Base-by-base conservation (phyloP, 2,329 filamentous ascomycete genomes). In the Colletotrichum sp. region DNA sequence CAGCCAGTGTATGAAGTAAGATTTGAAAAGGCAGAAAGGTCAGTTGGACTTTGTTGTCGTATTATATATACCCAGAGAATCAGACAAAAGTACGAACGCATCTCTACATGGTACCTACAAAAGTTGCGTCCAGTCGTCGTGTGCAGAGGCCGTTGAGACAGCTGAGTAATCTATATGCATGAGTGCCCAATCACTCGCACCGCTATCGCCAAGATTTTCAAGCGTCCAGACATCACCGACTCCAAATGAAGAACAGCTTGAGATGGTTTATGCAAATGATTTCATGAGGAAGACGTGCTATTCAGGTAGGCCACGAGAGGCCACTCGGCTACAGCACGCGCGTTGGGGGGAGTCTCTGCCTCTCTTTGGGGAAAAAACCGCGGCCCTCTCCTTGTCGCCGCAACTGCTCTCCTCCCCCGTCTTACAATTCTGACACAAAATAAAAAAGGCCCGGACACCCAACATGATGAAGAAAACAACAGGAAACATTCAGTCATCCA, bases 401-500 rank as follows among this genome's bases (percentile, higher is more conserved):
- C 66, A 32, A 58, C 60, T 58, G 60, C 52, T 71, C 56, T 61
- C 66, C 21, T 71, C 38, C 32, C 32, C 28, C 43, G n/a, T 34
- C 16, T 67, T 72, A 21, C 71, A 66, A 56, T 58, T 52, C 71
- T 70, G 65, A 58, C 52, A 66, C 43, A 52, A 52, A 52, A 52
- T 52, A 52, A 56, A 43, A 62, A 73, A 56, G 67, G 64, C 65
- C 69, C 61, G 65, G 73, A 66, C 73, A 76, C 70, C 73, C 76
- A 76, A 70, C 66, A 76, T 73, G 73, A 77, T 77, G 76, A 73
- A 76, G 73, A 77, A 77, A 77, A 76, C 73, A 76, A 77, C 66
- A 67, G 69, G 70, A 76, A 77, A 76, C 73, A 76, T 76, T 75
- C 74, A 76, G 52, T 71, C 74, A 70, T 76, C 66, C 76, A 76